These are phyloP conservation scores for Phytophthora syringae DNA, from an alignment of 352 stramenopile species.

Conservation along the genomic window DNA sequence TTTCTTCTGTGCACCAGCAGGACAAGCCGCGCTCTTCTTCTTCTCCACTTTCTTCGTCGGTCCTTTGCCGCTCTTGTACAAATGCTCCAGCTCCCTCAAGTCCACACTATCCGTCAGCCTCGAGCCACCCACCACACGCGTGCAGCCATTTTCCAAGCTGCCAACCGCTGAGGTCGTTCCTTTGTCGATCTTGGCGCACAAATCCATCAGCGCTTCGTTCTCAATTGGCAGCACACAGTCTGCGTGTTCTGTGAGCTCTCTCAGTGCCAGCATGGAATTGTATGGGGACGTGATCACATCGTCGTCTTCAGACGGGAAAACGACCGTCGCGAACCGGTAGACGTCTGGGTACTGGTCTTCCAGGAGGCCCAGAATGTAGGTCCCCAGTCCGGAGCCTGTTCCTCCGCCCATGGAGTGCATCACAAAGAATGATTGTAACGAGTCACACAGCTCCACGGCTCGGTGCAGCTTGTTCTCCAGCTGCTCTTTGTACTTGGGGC, in stretches of 20 bases:
- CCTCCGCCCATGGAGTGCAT: conserved; percentile 93
- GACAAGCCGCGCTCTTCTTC: conserved; percentile 27
- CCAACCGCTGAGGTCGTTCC: conserved; percentile 13
- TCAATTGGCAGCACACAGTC: conserved; percentile 93
- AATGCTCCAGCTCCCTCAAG: conserved; percentile 50
- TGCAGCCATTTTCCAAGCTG: conserved; percentile 5
- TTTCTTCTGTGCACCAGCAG: conserved; percentile 17
- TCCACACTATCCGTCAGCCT: conserved; percentile 56
- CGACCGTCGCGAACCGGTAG: conserved; percentile 83
- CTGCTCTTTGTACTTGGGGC: conserved; percentile 85
- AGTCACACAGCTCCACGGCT: conserved; percentile 89
- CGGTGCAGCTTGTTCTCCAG: conserved; percentile 75
- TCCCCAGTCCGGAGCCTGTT: conserved; percentile 91
- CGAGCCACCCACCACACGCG: conserved; percentile 41
- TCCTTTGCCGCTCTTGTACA: conserved; percentile 51
- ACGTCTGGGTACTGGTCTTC: conserved; percentile 89
- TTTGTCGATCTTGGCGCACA: conserved; percentile 58
- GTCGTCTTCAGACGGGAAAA: conserved; percentile 89
- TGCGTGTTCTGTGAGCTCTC: conserved; percentile 86
- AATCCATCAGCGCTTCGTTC: conserved; percentile 87
- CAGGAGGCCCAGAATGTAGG: conserved; percentile 85
- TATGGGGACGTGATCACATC: conserved; percentile 95
- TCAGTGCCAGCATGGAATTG: conserved; percentile 87
- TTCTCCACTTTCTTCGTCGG: conserved; percentile 26
- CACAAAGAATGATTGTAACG: conserved; percentile 93